These are phyloP conservation scores for Nitzschia sp. DNA, from an alignment of 108 stramenopile species.

Conservation along the genomic window DNA sequence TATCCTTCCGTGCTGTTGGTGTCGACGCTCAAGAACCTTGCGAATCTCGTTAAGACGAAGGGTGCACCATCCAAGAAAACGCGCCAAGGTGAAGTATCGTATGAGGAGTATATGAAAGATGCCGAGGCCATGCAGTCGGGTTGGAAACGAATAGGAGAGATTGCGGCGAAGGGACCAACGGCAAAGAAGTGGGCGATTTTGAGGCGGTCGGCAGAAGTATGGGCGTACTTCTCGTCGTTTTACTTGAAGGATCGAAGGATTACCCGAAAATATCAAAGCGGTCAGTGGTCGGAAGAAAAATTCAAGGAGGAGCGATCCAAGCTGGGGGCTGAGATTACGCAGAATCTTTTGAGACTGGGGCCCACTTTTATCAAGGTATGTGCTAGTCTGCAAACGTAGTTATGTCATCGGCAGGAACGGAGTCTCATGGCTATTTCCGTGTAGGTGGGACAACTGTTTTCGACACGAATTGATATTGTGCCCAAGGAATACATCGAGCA, in stretches of 20 bases:
- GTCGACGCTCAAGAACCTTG: constrained; percentile 46
- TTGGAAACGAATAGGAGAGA: constrained; percentile 87
- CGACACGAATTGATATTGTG: constrained; percentile 94
- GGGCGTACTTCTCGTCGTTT: constrained; percentile 88
- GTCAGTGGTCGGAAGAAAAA: constrained; percentile 70
- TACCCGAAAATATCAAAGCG: constrained; percentile 67
- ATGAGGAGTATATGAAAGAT: constrained; percentile 64
- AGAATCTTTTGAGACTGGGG: constrained; percentile 91
- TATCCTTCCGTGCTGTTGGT: constrained; percentile 48
- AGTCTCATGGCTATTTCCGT: background rate
- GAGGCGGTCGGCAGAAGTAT: constrained; percentile 85
- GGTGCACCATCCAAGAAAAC: constrained; percentile 7
- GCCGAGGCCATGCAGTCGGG: constrained; percentile 80
- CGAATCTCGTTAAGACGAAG: constrained; percentile 54
- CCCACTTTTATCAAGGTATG: constrained; percentile 92
- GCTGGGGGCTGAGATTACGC: constrained; percentile 84
- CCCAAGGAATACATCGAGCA: constrained; percentile 95
- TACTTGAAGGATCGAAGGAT: constrained; percentile 84
- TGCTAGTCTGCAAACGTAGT: background rate
- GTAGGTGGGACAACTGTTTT: constrained; percentile 93
- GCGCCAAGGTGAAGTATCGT: constrained; percentile 14
- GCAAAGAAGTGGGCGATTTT: constrained; percentile 80
- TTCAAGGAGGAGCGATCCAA: constrained; percentile 72
- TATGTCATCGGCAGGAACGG: background rate
- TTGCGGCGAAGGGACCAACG: constrained; percentile 74